These are phyloP conservation scores for Paraphaeosphaeria sporulosa DNA, from an alignment of 2,329 filamentous ascomycete genomes.

Conservation along the genomic window DNA sequence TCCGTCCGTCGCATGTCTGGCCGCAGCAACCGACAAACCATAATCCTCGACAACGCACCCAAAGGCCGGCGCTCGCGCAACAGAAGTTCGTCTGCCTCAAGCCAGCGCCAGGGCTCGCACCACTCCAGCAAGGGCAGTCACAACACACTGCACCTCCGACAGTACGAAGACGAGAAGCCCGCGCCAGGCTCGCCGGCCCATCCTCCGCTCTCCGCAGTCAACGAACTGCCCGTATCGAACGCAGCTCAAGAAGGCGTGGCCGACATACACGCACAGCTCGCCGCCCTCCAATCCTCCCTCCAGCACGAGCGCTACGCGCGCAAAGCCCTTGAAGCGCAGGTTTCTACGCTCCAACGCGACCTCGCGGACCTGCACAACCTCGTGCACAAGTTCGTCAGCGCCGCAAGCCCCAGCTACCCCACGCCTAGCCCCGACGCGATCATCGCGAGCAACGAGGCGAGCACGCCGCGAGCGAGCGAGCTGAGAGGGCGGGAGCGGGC, in stretches of 20 bases:
- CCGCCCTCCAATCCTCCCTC: constrained; percentile 35
- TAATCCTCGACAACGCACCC: constrained; percentile 49
- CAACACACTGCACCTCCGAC: constrained; percentile 6
- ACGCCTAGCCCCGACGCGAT: constrained; percentile 44
- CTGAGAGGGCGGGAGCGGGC: constrained; percentile 2
- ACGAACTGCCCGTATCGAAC: constrained; percentile 15
- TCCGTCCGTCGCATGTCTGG: constrained; percentile 43
- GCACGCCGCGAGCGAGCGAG: constrained; percentile 35
- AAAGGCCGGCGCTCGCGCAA: constrained; percentile 42
- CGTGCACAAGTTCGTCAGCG: constrained; percentile 36
- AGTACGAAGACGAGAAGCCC: constrained; percentile 5
- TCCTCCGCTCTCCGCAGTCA: constrained; percentile 22
- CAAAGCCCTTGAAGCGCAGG: constrained; percentile 43
- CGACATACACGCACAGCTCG: constrained; percentile 24
- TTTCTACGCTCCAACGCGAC: constrained; percentile 41
- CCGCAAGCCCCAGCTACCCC: constrained; percentile 35
- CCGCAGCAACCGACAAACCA: constrained; percentile 47
- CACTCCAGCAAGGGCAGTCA: constrained; percentile 17
- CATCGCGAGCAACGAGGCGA: constrained; percentile 31
- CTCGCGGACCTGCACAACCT: constrained; percentile 40
- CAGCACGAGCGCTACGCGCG: constrained; percentile 42
- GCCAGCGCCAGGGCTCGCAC: constrained; percentile 16
- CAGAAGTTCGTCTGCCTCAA: constrained; percentile 32
- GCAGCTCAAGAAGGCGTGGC: neutral
- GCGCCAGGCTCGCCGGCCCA: constrained; percentile 5